Conservation (phyloP, 495 filamentous ascomycete genomes). For the Immersiella caudata region DNA sequence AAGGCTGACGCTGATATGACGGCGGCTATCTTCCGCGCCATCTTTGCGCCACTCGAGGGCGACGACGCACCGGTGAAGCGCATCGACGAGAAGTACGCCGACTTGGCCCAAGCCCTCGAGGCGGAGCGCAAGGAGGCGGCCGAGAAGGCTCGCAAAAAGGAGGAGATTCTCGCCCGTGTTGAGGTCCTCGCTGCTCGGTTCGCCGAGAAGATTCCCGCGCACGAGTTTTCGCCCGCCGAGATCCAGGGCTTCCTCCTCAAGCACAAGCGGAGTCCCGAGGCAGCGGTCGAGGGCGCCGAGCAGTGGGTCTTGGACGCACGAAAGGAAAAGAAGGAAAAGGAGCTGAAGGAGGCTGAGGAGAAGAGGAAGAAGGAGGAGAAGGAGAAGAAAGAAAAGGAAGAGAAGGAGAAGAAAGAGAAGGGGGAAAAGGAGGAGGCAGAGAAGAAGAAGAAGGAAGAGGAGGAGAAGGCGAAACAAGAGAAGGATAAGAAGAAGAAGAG, state of each 20-base stretch:
- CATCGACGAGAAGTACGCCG: constrained; percentile 1
- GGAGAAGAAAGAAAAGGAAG: constrained; percentile 38
- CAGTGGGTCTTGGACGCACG: constrained; percentile 61
- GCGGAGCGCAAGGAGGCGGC: constrained; percentile 42
- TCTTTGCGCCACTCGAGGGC: constrained; percentile 50
- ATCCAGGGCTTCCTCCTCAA: constrained; percentile 76
- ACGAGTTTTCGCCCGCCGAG: constrained; percentile 73
- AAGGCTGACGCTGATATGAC: constrained; percentile 52
- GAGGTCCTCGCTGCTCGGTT: constrained; percentile 57
- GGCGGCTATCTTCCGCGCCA: constrained; percentile 50
- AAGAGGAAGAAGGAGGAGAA: constrained; percentile 44
- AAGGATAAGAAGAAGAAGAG: constrained; percentile 21
- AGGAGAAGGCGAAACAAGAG: constrained; percentile 23
- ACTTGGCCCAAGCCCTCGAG: constrained; percentile 16
- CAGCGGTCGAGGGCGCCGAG: constrained; percentile 57
- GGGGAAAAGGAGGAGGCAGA: constrained; percentile 34
- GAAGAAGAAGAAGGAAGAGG: constrained; percentile 33
- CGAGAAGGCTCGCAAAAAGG: constrained; percentile 38
- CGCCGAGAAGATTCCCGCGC: constrained; percentile 60
- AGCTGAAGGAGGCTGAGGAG: constrained; percentile 49
- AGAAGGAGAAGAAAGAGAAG: constrained; percentile 36
- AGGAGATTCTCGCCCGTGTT: constrained; percentile 40
- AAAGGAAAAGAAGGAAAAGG: constrained; percentile 62
- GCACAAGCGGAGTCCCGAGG: constrained; percentile 65
- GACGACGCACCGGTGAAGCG: constrained; percentile 37